Evolutionary conservation across 768 basidiomycete species (phyloP).

Genomic region (Lentinula aciculospora): DNA sequence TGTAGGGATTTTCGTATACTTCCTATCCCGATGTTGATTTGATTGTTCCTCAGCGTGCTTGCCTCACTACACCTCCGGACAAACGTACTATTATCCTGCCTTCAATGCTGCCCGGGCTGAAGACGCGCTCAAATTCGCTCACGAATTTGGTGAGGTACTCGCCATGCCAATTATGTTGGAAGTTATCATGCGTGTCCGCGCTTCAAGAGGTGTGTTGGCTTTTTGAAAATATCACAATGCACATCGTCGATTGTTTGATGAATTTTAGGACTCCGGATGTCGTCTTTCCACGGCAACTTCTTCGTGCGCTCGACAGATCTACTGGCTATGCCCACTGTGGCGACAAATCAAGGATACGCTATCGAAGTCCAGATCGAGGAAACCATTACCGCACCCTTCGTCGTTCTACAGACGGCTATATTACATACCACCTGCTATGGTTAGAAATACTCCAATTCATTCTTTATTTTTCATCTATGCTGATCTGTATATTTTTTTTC

Average conservation of each 20-base stretch:
- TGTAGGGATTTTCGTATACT: slow-evolving; percentile 37
- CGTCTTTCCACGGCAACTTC: slow-evolving; percentile 98
- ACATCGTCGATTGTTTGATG: not conserved
- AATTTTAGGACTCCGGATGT: slow-evolving; percentile 79
- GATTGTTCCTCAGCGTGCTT: slow-evolving; percentile 57
- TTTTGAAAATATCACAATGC: slow-evolving; percentile 3
- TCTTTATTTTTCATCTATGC: not conserved
- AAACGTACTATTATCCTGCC: slow-evolving; percentile 97
- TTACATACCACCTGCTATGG: slow-evolving; percentile 93
- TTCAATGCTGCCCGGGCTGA: slow-evolving; percentile 94
- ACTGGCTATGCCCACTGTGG: slow-evolving; percentile 94
- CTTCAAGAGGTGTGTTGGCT: slow-evolving; percentile 71
- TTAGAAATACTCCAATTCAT: slow-evolving; percentile 14
- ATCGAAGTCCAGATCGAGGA: slow-evolving; percentile 97
- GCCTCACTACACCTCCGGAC: slow-evolving; percentile 96
- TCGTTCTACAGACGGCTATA: slow-evolving; percentile 92
- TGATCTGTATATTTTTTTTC: not conserved
- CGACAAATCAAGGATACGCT: slow-evolving; percentile 91
- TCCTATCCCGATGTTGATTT: not conserved
- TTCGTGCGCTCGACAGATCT: slow-evolving; percentile 97
- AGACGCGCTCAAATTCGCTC: slow-evolving; percentile 97
- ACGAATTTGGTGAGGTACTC: slow-evolving; percentile 91
- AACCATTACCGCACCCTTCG: slow-evolving; percentile 82
- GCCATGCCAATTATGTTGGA: slow-evolving; percentile 95
- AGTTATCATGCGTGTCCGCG: slow-evolving; percentile 96